Percentiles rank a stretch among this genome's conserved stretches.
phyloP scores from a whole-genome alignment of 1,139 yeast genomes.

The Meyerozyma sp. region DNA sequence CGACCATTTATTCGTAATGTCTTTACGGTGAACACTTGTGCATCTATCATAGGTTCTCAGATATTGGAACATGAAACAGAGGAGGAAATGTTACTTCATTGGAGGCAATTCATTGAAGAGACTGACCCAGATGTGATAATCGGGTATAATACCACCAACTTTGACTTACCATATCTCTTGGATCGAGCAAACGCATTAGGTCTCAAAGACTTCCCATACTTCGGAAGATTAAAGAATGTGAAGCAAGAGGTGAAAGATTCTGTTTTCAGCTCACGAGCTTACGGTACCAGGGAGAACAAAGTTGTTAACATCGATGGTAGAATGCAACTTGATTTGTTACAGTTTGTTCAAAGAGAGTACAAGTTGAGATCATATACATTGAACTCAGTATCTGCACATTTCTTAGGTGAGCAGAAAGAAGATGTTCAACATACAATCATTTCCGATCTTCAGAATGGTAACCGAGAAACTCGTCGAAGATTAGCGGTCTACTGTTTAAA shows the following conservation, averaged over 20 bases:
- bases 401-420: constrained; percentile 92
- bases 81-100: constrained; percentile 72
- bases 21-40: constrained; percentile 85
- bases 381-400: constrained; percentile 93
- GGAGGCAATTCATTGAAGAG: constrained; percentile 80
- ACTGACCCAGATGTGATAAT: constrained; percentile 95
- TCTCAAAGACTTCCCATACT: constrained; percentile 70
- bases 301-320: constrained; percentile 92
- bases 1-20: constrained; percentile 92
- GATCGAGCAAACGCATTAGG: constrained; percentile 80
- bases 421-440: constrained; percentile 97
- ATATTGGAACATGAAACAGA: constrained; percentile 74
- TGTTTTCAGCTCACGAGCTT: constrained; percentile 88
- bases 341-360: constrained; percentile 90
- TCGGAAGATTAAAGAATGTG: constrained; percentile 66
- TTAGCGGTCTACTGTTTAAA: constrained; percentile 95
- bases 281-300: constrained; percentile 92
- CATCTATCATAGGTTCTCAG: constrained; percentile 92
- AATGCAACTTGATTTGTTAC: constrained; percentile 89
- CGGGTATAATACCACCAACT: constrained; percentile 92
- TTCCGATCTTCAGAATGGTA: constrained; percentile 91
- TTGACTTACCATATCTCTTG: constrained; percentile 88
- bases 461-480: constrained; percentile 85
- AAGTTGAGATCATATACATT: constrained; percentile 91
- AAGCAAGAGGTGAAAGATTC: constrained; percentile 79